A percentile compares a stretch with the other conserved stretches of the same genome.
Conservation (phyloP, 345 rosid species). For the Melaleuca quinquenervia region DNA sequence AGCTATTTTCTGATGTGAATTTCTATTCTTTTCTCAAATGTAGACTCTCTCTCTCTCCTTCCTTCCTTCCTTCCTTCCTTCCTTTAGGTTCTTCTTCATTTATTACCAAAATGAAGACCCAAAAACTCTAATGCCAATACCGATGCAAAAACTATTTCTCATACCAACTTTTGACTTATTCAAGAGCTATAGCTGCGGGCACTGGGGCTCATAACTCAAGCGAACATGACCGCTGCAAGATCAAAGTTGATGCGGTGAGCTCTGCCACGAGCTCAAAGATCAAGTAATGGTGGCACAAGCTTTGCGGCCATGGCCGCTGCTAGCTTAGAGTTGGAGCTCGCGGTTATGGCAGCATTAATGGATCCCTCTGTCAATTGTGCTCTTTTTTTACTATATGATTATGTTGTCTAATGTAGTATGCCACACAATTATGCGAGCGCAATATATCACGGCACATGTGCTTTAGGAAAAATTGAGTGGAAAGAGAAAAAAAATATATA, state of each 20-base stretch:
- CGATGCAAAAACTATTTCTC: neutral
- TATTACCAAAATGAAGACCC: neutral
- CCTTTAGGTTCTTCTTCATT: neutral
- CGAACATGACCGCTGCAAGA: neutral
- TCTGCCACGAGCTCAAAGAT: neutral
- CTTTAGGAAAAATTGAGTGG: neutral
- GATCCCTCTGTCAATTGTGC: slow-evolving; percentile 5
- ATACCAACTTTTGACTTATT: neutral
- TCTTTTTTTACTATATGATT: neutral
- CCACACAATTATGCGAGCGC: neutral
- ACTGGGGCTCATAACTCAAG: neutral
- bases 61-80: too few species aligned
- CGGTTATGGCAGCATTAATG: slow-evolving; percentile 6
- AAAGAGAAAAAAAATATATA: neutral
- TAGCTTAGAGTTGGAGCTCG: neutral
- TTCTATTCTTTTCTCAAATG: neutral
- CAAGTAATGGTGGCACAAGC: neutral
- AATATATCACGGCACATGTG: neutral
- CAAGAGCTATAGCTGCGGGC: neutral
- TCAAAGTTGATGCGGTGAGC: neutral
- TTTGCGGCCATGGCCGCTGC: neutral
- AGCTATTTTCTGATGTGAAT: neutral
- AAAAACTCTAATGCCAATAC: neutral
- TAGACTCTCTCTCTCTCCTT: neutral
- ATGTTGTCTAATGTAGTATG: neutral